Base-by-base conservation (phyloP, 2,329 filamentous ascomycete species). In the Daldinia sp. region DNA sequence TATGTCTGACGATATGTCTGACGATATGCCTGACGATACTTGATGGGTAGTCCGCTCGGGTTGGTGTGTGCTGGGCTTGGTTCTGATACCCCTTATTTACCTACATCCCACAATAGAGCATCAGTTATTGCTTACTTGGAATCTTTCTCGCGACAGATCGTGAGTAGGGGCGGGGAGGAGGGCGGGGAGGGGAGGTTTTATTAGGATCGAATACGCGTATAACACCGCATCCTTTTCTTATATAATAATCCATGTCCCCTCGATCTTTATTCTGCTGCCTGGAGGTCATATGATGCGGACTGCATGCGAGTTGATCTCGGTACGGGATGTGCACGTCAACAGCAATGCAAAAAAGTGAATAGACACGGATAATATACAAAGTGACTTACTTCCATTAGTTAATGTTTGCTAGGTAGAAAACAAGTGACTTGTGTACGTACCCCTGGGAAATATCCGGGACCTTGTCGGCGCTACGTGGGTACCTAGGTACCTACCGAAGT, bases 61-160 rank as follows among this genome's bases (percentile, higher is more conserved):
- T 35, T 27, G 25, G 19, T 17, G 32, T 19, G 41, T 58, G 23
- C 10, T 61, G 50, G 35, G 52, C 30, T 39, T 30, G 21, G 21
- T 58, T 48, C 13, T 54, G 48, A 63, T 62, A 62, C 59, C 59
- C 53, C 37, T 41, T 48, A 27, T 61, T 45, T 30, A 27, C 57
- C 37, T 30, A 10, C 13, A 34, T n/a, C n/a, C 27, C 15, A 30
- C 11, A 32, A 13, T 30, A 32, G n/a, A 29, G 45, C 27, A 19
- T 29, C 11, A 15, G 10, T 30, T 32, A 13, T 32, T 19, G 27
- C 43, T 48, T 43, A 30, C 25, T 11, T 32, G 29, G 6, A 19
- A 17, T 19, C 17, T 19, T 4, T 13, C 29, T 48, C 25, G 2
- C 6, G 25, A 19, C 4, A 19, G n/a, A 19, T 9, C 3, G 10